Evolutionary conservation across 257 asterid genomes (phyloP), one percentile per base, ranked within the genome.

Genomic region (Rauvolfia tetraphylla): DNA sequence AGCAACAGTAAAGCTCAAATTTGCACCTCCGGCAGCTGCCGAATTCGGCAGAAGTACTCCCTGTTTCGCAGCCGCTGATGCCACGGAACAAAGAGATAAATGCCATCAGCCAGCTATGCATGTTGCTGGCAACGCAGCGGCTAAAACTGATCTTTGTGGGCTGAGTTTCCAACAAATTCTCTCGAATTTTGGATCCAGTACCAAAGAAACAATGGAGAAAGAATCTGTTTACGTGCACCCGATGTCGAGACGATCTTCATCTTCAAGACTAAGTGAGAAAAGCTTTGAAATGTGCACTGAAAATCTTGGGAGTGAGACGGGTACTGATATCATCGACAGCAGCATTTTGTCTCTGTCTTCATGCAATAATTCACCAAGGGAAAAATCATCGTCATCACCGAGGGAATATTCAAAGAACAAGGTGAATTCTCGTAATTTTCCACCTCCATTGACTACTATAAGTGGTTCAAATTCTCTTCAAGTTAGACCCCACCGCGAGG

Each of bases 381-480:
- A 29, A 22, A 49, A 78, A 39, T 34, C 77, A 12, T 14, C 15
- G 33, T 34, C 75, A 7, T n/a, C n/a, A 33, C 33, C 59, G 23
- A 46, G 68, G 33, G 41, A 38, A 66, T 66, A 66, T 66, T 66
- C 76, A 1, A 68, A 38, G 44, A 68, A 36, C 42, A 69, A 70
- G 79, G 51, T 44, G 14, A 73, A 44, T 46, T 34, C 39, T 81
- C 83, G 84, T 39, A 80, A 78, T 72, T 95, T 91, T 80, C 99
- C 99, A 54, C 99, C 99, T 48, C 98, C 98, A 56, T 81, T 95
- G 86, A 89, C 95, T n/a, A 82, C 97, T n/a, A 85, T 89, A 82
- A 88, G 92, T 17, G 87, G 93, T 31, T 63, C 86, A 39, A 86
- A 82, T 74, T 83, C 91, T 1, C 61, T 92, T 63, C 90, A 86